A percentile compares a stretch with the other conserved stretches of the same genome.
Evolutionary conservation across 805 yeast species (phyloP).

Genomic region (Komagataella pseudopastoris): DNA sequence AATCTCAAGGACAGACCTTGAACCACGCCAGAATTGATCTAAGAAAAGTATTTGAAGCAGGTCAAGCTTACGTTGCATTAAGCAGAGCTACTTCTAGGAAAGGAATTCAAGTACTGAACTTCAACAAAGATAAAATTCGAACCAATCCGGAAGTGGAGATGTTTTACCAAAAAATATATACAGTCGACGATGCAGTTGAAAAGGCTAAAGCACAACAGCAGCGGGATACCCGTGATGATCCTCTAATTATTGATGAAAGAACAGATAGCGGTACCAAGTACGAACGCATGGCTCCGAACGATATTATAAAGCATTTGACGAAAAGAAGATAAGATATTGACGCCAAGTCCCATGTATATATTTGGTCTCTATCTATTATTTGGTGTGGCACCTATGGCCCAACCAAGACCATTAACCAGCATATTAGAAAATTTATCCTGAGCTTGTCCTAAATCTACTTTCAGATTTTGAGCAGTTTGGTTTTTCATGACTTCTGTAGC

Average conservation of each 20-base stretch:
- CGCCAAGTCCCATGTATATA: background rate
- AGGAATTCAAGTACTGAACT: conserved; percentile 73
- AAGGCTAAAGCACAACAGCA: conserved; percentile 12
- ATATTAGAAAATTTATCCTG: conserved; percentile 21
- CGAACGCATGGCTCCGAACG: background rate
- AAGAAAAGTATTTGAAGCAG: conserved; percentile 56
- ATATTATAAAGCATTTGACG: background rate
- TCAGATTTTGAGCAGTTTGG: conserved; percentile 12
- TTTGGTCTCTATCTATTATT: background rate
- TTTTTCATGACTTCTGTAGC: conserved; percentile 9
- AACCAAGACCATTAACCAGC: conserved; percentile 33
- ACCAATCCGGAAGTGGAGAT: conserved; percentile 59
- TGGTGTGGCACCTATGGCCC: conserved; percentile 34
- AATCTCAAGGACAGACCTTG: conserved; percentile 77
- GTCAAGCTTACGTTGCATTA: conserved; percentile 75
- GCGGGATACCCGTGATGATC: background rate
- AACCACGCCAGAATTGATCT: conserved; percentile 59
- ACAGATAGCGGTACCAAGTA: background rate
- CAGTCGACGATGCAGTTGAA: conserved; percentile 17
- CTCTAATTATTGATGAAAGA: background rate
- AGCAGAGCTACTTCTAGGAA: conserved; percentile 69
- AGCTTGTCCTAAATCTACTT: background rate
- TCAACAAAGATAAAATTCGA: conserved; percentile 45
- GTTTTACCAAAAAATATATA: conserved; percentile 44
- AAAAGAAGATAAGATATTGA: background rate